Percentiles rank a stretch among this genome's conserved stretches.
phyloP scores from a whole-genome alignment of 1,139 yeast genomes.

The Eremothecium gossypii region DNA sequence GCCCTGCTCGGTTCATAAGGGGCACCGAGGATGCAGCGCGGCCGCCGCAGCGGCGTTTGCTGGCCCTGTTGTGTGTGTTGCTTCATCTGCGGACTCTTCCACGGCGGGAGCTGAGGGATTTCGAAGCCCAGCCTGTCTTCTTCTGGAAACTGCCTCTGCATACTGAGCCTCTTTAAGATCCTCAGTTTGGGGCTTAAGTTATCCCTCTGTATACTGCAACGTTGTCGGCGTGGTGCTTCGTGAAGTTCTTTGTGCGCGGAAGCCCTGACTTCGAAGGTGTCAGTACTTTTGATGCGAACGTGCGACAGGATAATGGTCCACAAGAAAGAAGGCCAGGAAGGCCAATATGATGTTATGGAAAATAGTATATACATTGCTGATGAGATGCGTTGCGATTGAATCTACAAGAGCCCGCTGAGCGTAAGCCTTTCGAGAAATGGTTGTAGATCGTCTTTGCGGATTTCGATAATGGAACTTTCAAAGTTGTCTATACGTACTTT shows the following conservation, averaged over 20 bases:
- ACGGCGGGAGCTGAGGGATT: constrained; percentile 24
- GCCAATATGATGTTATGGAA: too few relatives aligned
- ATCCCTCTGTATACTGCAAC: too few relatives aligned
- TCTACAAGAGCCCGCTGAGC: constrained; percentile 37
- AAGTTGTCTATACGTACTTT: constrained; percentile 87
- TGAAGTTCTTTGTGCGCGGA: too few relatives aligned
- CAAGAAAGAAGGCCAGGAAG: too few relatives aligned
- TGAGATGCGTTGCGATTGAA: not conserved
- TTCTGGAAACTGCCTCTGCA: constrained; percentile 3
- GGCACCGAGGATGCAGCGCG: constrained; percentile 3
- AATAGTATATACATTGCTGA: too few relatives aligned
- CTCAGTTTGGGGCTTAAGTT: too few relatives aligned
- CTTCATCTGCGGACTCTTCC: constrained; percentile 20
- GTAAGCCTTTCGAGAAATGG: constrained; percentile 78
- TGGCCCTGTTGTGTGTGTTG: constrained; percentile 1
- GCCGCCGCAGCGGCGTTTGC: constrained; percentile 4
- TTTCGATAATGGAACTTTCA: constrained; percentile 88
- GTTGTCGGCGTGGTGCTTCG: too few relatives aligned
- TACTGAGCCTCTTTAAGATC: not conserved
- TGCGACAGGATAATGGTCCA: too few relatives aligned
- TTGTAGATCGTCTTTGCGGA: constrained; percentile 75
- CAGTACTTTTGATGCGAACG: too few relatives aligned
- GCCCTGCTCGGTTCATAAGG: constrained; percentile 2
- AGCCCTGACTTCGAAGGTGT: too few relatives aligned
- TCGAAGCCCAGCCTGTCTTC: constrained; percentile 13